These are phyloP conservation scores for Pseudocercospora pini-densiflorae DNA, from an alignment of 2,329 filamentous ascomycete genomes.

Conservation along the genomic window DNA sequence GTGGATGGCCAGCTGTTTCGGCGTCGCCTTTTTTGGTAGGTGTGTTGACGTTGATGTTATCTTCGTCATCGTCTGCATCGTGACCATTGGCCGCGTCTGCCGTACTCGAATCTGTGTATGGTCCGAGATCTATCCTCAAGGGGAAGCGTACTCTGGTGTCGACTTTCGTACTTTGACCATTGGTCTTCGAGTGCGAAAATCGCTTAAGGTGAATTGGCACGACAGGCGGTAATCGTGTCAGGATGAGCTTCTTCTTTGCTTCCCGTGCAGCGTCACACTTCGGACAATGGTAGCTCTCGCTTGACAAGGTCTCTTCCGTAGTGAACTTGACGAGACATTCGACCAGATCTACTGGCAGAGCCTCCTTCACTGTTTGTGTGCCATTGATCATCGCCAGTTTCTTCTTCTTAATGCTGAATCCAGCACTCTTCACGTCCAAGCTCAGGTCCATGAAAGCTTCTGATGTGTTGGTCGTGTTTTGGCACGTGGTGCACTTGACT, in stretches of 20 bases:
- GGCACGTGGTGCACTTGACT: conserved; percentile 87
- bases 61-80: conserved; percentile 23
- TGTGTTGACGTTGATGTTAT: conserved; percentile 24
- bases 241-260: conserved; percentile 80
- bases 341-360: conserved; percentile 46
- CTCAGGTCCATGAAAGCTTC: conserved; percentile 92
- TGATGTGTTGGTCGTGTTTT: conserved; percentile 77
- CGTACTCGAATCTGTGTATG: conserved; percentile 57
- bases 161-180: conserved; percentile 85
- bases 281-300: conserved; percentile 83
- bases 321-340: conserved; percentile 86
- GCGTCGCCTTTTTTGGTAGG: conserved; percentile 16
- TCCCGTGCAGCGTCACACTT: conserved; percentile 76
- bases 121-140: conserved; percentile 83
- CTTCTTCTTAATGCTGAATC: conserved; percentile 64
- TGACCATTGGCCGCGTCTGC: conserved; percentile 46
- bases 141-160: conserved; percentile 86
- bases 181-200: conserved; percentile 44
- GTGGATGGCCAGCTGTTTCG: conserved; percentile 29
- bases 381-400: conserved; percentile 54
- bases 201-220: conserved; percentile 87
- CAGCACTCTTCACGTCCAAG: conserved; percentile 73
- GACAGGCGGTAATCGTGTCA: conserved; percentile 85
- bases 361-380: conserved; percentile 39
- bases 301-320: conserved; percentile 72